A percentile compares a stretch with the other conserved stretches of the same genome.
Conservation (phyloP, 495 filamentous ascomycete species). For the Penicillium waksmanii region DNA sequence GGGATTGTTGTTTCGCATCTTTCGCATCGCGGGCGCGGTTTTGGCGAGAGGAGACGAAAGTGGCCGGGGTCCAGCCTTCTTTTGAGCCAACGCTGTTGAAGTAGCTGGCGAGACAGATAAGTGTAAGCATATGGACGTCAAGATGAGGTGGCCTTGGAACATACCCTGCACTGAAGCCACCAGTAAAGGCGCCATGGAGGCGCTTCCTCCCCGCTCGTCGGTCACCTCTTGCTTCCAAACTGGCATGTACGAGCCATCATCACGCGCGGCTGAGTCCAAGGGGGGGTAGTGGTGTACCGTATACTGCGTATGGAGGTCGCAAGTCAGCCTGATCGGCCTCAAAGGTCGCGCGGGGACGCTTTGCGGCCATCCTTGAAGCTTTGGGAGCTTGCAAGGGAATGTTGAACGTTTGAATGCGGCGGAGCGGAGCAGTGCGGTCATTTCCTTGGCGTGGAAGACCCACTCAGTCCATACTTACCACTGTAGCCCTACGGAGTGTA, state of each 20-base stretch:
- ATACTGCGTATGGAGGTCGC: slow-evolving; percentile 78
- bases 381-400: neutral
- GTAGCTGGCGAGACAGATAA: slow-evolving; percentile 60
- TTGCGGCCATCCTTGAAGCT: slow-evolving; percentile 66
- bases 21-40: slow-evolving; percentile 72
- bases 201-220: slow-evolving; percentile 89
- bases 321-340: slow-evolving; percentile 74
- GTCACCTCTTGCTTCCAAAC: slow-evolving; percentile 97
- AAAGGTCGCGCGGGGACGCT: slow-evolving; percentile 76
- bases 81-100: slow-evolving; percentile 98
- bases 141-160: slow-evolving; percentile 14
- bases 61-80: slow-evolving; percentile 93
- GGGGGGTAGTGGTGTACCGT: slow-evolving; percentile 86
- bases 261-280: slow-evolving; percentile 73
- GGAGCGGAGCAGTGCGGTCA: slow-evolving; percentile 8
- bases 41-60: slow-evolving; percentile 87
- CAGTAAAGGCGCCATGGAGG: slow-evolving; percentile 94
- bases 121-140: neutral
- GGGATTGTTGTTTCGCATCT: slow-evolving; percentile 54
- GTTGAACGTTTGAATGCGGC: slow-evolving; percentile 7
- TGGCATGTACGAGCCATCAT: slow-evolving; percentile 93
- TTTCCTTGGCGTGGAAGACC: slow-evolving; percentile 8
- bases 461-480: slow-evolving; percentile 3
- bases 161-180: slow-evolving; percentile 94
- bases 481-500: slow-evolving; percentile 59